These are phyloP conservation scores for Wallacemonas sp. DNA, from an alignment of 208 protist genomes.

Conservation along the genomic window DNA sequence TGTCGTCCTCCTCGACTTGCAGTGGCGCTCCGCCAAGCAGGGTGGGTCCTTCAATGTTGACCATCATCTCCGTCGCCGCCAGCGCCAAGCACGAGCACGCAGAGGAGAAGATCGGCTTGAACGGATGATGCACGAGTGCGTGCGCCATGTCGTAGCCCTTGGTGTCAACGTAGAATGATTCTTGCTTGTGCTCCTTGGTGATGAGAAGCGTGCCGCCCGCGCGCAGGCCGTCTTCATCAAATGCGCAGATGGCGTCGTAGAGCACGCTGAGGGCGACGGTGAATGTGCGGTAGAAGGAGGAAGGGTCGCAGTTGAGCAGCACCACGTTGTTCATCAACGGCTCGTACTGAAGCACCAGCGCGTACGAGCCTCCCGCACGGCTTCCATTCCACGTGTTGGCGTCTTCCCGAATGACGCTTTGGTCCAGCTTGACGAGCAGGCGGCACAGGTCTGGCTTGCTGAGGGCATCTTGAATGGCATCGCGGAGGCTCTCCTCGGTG, in stretches of 20 bases:
- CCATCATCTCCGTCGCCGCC: slow-evolving; percentile 88
- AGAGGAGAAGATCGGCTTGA: slow-evolving; percentile 84
- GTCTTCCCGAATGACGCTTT: slow-evolving; percentile 47
- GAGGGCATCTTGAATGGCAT: slow-evolving; percentile 54
- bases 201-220: slow-evolving; percentile 73
- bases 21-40: slow-evolving; percentile 48
- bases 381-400: slow-evolving; percentile 80
- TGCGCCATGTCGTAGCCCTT: slow-evolving; percentile 84
- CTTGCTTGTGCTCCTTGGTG: slow-evolving; percentile 39
- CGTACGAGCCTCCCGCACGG: slow-evolving; percentile 63
- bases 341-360: slow-evolving; percentile 81
- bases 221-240: slow-evolving; percentile 58
- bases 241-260: slow-evolving; percentile 54
- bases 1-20: slow-evolving; percentile 38
- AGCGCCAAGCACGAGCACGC: slow-evolving; percentile 76
- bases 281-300: slow-evolving; percentile 75
- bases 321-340: slow-evolving; percentile 51
- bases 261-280: slow-evolving; percentile 64
- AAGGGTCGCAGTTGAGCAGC: slow-evolving; percentile 62
- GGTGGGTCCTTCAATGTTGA: slow-evolving; percentile 40
- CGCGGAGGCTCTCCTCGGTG: slow-evolving; percentile 49
- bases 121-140: slow-evolving; percentile 85
- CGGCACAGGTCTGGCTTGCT: slow-evolving; percentile 37
- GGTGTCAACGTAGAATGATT: slow-evolving; percentile 62
- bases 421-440: slow-evolving; percentile 81